A percentile compares a stretch with the other conserved stretches of the same genome.
Conservation (phyloP, 2,329 filamentous ascomycete species). For the Ceratocystis lukuohia region DNA sequence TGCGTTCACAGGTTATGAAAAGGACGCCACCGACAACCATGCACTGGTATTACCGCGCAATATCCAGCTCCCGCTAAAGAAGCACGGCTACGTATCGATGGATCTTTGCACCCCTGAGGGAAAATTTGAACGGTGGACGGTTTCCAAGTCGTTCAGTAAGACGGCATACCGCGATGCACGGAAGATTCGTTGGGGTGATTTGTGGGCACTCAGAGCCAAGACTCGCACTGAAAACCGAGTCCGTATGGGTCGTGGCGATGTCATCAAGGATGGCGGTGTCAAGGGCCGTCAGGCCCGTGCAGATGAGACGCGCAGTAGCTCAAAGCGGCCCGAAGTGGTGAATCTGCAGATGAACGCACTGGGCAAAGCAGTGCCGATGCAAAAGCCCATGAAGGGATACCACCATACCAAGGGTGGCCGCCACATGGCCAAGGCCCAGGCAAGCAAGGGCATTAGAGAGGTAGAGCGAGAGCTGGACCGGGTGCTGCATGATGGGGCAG, state of each 20-base stretch:
- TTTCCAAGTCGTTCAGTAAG: conserved; percentile 66
- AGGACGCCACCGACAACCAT: conserved; percentile 39
- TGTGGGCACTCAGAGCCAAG: conserved; percentile 93
- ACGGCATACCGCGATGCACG: conserved; percentile 84
- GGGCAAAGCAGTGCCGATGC: conserved; percentile 18
- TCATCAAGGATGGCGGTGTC: conserved; percentile 23
- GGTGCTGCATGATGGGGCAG: conserved; percentile 15
- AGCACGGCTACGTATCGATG: conserved; percentile 72
- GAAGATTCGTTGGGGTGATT: conserved; percentile 80
- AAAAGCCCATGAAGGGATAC: conserved; percentile 19
- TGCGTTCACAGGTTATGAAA: conserved; percentile 56
- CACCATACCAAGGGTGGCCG: conserved; percentile 18
- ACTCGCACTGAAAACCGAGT: conserved; percentile 53
- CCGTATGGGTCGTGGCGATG: conserved; percentile 40
- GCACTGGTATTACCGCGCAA: conserved; percentile 65
- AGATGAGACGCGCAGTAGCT: conserved; percentile 9
- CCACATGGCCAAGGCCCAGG: conserved; percentile 18
- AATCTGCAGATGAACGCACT: conserved; percentile 19
- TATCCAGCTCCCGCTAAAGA: conserved; percentile 71
- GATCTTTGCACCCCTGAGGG: conserved; percentile 83
- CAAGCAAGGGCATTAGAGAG: conserved; percentile 11
- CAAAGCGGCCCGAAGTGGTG: conserved; percentile 15
- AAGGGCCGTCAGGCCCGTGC: conserved; percentile 15
- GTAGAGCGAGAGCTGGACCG: conserved; percentile 13
- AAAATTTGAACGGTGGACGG: conserved; percentile 82